Evolutionary conservation across 1,139 yeast genomes (phyloP).

Genomic region (Hyphopichia buzzinii): DNA sequence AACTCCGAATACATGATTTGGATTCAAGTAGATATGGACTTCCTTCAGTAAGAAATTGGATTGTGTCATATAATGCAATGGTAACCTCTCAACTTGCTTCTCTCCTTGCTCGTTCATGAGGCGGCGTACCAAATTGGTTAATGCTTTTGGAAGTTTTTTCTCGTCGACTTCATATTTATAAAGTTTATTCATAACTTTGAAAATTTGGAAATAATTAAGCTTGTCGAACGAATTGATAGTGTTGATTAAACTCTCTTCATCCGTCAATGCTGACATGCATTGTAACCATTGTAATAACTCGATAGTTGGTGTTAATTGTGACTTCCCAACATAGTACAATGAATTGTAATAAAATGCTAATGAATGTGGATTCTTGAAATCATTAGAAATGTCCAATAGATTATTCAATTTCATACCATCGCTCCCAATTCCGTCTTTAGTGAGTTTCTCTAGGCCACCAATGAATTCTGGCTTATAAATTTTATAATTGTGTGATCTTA

Average conservation of each 20-base stretch:
- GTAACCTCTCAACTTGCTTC: constrained; percentile 26
- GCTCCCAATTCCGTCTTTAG: constrained; percentile 10
- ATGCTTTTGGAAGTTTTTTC: constrained; percentile 50
- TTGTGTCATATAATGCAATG: constrained; percentile 44
- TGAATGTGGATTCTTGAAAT: constrained; percentile 27
- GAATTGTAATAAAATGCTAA: constrained; percentile 53
- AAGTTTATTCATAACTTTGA: constrained; percentile 62
- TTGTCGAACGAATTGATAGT: constrained; percentile 57
- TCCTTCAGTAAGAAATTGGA: constrained; percentile 39
- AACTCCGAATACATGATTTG: constrained; percentile 48
- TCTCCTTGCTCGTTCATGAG: constrained; percentile 40
- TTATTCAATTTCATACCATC: constrained; percentile 17
- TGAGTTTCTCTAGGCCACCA: constrained; percentile 24
- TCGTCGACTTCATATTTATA: constrained; percentile 88
- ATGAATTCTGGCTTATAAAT: constrained; percentile 44
- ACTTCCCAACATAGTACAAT: constrained; percentile 57
- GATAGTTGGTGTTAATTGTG: constrained; percentile 69
- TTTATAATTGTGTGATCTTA: constrained; percentile 69
- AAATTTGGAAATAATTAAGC: constrained; percentile 67
- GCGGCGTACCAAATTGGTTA: constrained; percentile 34
- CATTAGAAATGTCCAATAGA: constrained; percentile 17
- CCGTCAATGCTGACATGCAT: constrained; percentile 63
- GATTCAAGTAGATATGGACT: constrained; percentile 46
- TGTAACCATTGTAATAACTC: constrained; percentile 90
- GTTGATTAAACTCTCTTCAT: constrained; percentile 55